Evolutionary conservation across 208 protist species (phyloP).

Genomic region (Polymyxa betae): DNA sequence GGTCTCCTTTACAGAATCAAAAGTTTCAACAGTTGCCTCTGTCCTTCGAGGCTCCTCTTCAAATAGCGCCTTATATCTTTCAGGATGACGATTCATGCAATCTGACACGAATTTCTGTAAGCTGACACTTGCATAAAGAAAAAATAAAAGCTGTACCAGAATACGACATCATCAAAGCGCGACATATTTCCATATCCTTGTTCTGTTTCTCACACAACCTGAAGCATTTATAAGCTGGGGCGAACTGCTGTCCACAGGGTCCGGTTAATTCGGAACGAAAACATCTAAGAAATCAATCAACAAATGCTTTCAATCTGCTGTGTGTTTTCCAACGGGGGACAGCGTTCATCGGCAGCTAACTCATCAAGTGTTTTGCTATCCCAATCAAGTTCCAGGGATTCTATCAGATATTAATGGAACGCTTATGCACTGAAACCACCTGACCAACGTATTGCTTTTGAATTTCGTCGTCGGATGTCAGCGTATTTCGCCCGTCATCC

Average conservation of each 20-base stretch:
- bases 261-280: constrained; percentile 34
- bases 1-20: no score
- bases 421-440: no score
- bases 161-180: not conserved
- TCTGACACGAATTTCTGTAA: not conserved
- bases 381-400: constrained; percentile 38
- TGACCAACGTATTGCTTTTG: no score
- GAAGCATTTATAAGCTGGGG: constrained; percentile 47
- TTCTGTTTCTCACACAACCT: constrained; percentile 40
- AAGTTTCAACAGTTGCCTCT: no score
- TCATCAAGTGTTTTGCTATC: constrained; percentile 21
- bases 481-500: no score
- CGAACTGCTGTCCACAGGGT: not conserved
- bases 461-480: no score
- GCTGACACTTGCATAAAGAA: not conserved
- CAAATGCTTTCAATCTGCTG: not conserved
- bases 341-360: constrained; percentile 20
- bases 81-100: constrained; percentile 24
- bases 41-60: no score
- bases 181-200: not conserved
- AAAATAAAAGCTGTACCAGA: not conserved
- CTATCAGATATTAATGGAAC: no score
- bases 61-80: not conserved
- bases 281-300: not conserved
- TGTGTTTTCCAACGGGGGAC: not conserved